Conservation (phyloP, 352 stramenopile species). For the Plasmopara muralis region DNA sequence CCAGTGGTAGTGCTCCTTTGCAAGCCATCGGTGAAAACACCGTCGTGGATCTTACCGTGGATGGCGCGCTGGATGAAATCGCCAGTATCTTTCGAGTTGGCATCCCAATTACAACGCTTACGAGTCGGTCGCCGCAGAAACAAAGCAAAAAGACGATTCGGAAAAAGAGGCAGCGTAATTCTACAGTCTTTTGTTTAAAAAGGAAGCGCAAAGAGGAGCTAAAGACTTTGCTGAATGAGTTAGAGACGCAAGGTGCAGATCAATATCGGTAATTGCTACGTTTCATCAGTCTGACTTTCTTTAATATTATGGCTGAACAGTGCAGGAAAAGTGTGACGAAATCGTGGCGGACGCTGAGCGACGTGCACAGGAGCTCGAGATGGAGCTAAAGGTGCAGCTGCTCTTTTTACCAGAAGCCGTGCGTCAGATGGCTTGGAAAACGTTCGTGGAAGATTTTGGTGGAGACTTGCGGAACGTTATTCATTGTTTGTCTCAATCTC, state of each 20-base stretch:
- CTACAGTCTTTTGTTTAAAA: conserved; percentile 18
- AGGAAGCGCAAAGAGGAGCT: conserved; percentile 39
- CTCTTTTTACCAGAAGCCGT: conserved; percentile 65
- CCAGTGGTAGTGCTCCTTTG: conserved; percentile 20
- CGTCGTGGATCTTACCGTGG: conserved; percentile 32
- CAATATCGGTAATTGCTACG: neutral
- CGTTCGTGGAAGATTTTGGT: conserved; percentile 72
- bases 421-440: conserved; percentile 72
- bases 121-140: conserved; percentile 24
- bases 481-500: conserved; percentile 43
- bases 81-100: conserved; percentile 5
- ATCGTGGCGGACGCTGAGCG: conserved; percentile 44
- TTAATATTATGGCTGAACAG: conserved; percentile 15
- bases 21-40: conserved; percentile 63
- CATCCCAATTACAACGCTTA: conserved; percentile 7
- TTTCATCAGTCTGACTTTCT: conserved; percentile 6
- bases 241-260: conserved; percentile 50
- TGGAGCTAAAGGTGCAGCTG: conserved; percentile 77
- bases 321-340: conserved; percentile 59
- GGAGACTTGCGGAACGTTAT: conserved; percentile 69
- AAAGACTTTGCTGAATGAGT: conserved; percentile 41
- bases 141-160: conserved; percentile 23
- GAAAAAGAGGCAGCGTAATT: conserved; percentile 28
- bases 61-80: conserved; percentile 13
- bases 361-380: conserved; percentile 54